Conservation (phyloP, 2,329 filamentous ascomycete species). For the Colletotrichum ledebouriae region DNA sequence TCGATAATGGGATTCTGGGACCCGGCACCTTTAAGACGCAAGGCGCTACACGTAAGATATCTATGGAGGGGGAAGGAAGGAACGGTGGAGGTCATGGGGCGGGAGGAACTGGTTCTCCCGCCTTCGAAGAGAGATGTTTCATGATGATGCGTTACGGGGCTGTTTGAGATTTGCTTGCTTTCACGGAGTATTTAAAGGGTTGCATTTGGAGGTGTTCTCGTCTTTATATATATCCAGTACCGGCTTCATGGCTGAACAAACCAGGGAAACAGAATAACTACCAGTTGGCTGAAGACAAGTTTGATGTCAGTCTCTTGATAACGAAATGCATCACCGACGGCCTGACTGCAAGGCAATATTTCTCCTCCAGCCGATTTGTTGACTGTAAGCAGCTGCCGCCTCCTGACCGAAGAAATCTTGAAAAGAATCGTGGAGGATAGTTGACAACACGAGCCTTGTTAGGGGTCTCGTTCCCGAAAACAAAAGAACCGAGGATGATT, state of each 20-base stretch:
- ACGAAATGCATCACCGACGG: no score
- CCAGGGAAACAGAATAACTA: not conserved
- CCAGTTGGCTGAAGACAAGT: no score
- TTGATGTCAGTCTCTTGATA: no score
- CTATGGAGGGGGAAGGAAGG: conserved; percentile 54
- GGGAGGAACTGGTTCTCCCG: conserved; percentile 50
- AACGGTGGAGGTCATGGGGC: conserved; percentile 53
- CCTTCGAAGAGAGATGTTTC: conserved; percentile 4
- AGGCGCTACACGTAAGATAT: conserved; percentile 62
- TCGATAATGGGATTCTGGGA: conserved; percentile 66
- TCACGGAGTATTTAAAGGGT: not conserved
- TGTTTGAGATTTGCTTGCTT: not conserved
- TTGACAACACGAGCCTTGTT: no score
- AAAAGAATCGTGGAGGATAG: no score
- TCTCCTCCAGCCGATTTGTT: no score
- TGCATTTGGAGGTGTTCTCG: not conserved
- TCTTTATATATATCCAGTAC: not conserved
- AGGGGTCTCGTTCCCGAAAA: no score
- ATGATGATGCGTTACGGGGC: conserved; percentile 1
- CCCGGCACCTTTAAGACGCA: conserved; percentile 58
- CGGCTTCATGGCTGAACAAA: not conserved
- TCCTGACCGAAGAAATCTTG: no score
- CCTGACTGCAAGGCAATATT: no score
- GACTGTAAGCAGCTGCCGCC: no score
- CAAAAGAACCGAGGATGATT: no score